Conservation (phyloP, 2,329 filamentous ascomycete species). For the Alternaria longipes region DNA sequence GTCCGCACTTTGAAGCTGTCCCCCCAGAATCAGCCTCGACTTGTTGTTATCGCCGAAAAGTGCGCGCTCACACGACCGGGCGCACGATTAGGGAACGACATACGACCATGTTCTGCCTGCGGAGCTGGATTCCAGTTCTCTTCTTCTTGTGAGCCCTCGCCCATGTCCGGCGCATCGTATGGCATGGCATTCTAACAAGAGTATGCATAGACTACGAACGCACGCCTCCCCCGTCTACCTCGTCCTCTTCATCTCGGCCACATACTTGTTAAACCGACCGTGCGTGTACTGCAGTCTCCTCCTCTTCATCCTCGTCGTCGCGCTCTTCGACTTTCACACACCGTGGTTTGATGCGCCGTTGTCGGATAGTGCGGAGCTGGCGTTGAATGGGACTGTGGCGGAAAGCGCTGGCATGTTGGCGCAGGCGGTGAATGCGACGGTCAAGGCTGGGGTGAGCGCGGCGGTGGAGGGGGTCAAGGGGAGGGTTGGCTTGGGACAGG, state of each 20-base stretch:
- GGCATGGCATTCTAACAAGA: neutral
- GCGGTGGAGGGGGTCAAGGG: slow-evolving; percentile 40
- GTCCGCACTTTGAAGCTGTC: neutral
- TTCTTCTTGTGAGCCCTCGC: slow-evolving; percentile 59
- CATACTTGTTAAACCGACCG: slow-evolving; percentile 94
- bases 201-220: slow-evolving; percentile 47
- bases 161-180: neutral
- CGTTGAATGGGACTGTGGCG: slow-evolving; percentile 45
- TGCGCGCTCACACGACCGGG: slow-evolving; percentile 7
- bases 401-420: slow-evolving; percentile 72
- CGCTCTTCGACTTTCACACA: slow-evolving; percentile 90
- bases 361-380: slow-evolving; percentile 41
- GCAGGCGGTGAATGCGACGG: slow-evolving; percentile 68
- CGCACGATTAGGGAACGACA: neutral
- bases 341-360: slow-evolving; percentile 92
- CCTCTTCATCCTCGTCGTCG: slow-evolving; percentile 92
- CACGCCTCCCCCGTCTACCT: slow-evolving; percentile 61
- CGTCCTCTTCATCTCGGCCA: slow-evolving; percentile 74
- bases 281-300: slow-evolving; percentile 98
- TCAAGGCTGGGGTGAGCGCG: slow-evolving; percentile 39
- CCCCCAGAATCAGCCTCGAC: neutral
- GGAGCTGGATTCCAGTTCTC: slow-evolving; percentile 64
- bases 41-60: neutral
- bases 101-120: slow-evolving; percentile 69
- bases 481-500: slow-evolving; percentile 41